Evolutionary conservation across 495 filamentous ascomycete genomes (phyloP).

Genomic region (Penicillium longicatenatum): DNA sequence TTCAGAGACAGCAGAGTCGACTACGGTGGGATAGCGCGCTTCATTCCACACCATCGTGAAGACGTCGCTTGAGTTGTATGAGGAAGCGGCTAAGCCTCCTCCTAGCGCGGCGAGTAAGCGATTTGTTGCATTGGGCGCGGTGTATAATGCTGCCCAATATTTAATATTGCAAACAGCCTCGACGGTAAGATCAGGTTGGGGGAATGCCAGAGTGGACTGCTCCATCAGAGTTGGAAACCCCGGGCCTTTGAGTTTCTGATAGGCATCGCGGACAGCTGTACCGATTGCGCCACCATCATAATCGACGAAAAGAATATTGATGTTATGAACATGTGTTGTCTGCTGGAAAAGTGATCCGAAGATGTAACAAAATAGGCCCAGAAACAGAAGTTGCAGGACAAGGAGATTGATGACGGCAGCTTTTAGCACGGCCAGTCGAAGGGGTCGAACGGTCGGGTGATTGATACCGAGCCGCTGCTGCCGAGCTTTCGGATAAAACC

Average conservation of each 20-base stretch:
- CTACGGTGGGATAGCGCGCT: constrained; percentile 47
- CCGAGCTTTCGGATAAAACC: constrained; percentile 2
- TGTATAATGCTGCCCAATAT: constrained; percentile 52
- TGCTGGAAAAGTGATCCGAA: constrained; percentile 1
- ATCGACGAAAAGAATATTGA: constrained; percentile 52
- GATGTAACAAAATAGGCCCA: neutral
- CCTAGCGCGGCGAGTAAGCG: constrained; percentile 37
- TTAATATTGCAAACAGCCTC: constrained; percentile 43
- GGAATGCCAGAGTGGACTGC: constrained; percentile 26
- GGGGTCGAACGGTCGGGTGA: neutral
- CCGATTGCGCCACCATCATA: constrained; percentile 53
- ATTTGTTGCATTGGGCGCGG: constrained; percentile 36
- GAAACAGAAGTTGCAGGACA: neutral
- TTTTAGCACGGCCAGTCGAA: constrained; percentile 4
- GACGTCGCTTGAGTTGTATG: constrained; percentile 41
- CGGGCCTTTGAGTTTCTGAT: constrained; percentile 35
- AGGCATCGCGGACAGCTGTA: constrained; percentile 40
- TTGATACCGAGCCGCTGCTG: constrained; percentile 3
- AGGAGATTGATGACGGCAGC: neutral
- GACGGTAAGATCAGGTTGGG: constrained; percentile 23
- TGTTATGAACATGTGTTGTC: neutral
- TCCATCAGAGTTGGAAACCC: constrained; percentile 46
- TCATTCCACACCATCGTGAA: constrained; percentile 54
- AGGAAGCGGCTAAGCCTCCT: constrained; percentile 29
- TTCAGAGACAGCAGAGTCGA: constrained; percentile 33